Evolutionary conservation across 371 early-diverging fungal species (phyloP).

Genomic region (Mucor mucedo): DNA sequence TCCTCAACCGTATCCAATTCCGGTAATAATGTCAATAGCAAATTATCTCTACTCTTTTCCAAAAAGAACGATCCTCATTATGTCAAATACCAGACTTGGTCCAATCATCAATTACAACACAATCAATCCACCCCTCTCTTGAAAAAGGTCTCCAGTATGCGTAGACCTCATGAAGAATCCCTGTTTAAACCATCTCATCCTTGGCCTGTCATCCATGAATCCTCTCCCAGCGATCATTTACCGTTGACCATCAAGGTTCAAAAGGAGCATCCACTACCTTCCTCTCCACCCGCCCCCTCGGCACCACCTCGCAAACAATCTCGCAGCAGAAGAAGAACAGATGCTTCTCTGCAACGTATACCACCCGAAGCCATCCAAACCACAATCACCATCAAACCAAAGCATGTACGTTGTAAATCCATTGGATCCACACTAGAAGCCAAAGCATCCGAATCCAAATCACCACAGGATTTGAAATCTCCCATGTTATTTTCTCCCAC

Average conservation of each 20-base stretch:
- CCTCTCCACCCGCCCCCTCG: not conserved
- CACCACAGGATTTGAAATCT: not conserved
- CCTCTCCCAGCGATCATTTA: not conserved
- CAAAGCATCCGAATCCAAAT: not conserved
- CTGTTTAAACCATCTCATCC: not conserved
- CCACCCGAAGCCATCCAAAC: not conserved
- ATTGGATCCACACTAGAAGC: constrained; percentile 2
- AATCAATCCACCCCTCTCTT: not conserved
- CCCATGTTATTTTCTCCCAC: not conserved
- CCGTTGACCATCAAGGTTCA: constrained; percentile 8
- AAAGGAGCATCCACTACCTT: not conserved
- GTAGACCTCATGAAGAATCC: constrained; percentile 15
- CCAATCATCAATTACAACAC: constrained; percentile 10
- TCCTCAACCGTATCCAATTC: constrained; percentile 3
- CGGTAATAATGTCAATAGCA: not conserved
- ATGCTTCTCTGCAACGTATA: constrained; percentile 1
- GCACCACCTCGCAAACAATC: not conserved
- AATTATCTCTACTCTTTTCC: constrained; percentile 22
- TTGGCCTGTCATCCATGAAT: not conserved
- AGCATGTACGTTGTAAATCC: constrained; percentile 12
- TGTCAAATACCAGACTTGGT: constrained; percentile 32
- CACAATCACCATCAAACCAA: not conserved
- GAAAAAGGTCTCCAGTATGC: not conserved
- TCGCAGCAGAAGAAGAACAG: constrained; percentile 17
- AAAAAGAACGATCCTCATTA: constrained; percentile 25